phyloP scores from a whole-genome alignment of 2,329 filamentous ascomycete species.

The Dichotomopilus funicola region DNA sequence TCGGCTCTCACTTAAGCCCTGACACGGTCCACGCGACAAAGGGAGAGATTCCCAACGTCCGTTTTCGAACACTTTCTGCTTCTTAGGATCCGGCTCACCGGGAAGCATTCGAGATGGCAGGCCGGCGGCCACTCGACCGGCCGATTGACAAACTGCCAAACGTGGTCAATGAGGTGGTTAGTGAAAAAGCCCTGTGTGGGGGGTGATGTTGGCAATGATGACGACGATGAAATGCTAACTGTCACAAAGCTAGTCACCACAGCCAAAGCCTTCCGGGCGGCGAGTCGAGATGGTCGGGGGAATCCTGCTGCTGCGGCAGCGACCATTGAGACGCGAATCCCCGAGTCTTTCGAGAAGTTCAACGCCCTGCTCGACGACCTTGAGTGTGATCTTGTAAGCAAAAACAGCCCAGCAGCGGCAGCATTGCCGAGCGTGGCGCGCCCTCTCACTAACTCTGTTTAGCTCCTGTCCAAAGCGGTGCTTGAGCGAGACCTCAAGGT shows the following conservation, averaged over 20 bases:
- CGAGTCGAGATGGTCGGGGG: constrained; percentile 9
- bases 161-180: constrained; percentile 14
- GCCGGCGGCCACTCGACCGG: constrained; percentile 8
- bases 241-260: constrained; percentile 12
- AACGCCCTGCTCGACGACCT: constrained; percentile 15
- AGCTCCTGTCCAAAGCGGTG: constrained; percentile 50
- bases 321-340: constrained; percentile 11
- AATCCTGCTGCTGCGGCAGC: constrained; percentile 7
- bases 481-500: constrained; percentile 48
- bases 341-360: constrained; percentile 10
- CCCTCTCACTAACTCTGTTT: neutral
- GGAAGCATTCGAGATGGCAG: constrained; percentile 6
- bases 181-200: neutral
- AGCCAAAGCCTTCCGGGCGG: constrained; percentile 15
- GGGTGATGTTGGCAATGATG: neutral
- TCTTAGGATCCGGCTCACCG: neutral
- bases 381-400: constrained; percentile 18
- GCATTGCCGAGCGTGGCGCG: constrained; percentile 2
- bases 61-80: neutral
- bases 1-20: no score
- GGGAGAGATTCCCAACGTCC: neutral
- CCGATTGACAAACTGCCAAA: constrained; percentile 10
- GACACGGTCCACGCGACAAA: no score
- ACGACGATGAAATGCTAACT: constrained; percentile 1
- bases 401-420: no score